Conservation (phyloP, 176 grass and related monocot species). For the Alloteropsis semialata region DNA sequence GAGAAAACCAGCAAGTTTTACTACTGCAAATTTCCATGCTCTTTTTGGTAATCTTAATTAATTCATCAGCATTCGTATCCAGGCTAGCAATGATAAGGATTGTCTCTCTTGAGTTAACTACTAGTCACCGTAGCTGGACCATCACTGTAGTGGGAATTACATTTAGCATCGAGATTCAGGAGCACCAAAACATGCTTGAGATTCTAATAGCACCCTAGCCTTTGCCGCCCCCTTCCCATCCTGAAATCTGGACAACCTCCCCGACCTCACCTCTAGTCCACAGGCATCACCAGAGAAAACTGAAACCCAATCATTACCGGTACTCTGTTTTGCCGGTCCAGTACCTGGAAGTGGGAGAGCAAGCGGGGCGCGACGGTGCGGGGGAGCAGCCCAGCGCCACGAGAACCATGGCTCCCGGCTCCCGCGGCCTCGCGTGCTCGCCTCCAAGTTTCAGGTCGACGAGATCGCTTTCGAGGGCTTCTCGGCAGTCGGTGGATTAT, state of each 20-base stretch:
- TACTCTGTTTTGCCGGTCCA: neutral
- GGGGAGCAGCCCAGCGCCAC: neutral
- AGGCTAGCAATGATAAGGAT: neutral
- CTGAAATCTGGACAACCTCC: neutral
- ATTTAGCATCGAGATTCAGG: neutral
- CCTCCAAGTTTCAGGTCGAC: neutral
- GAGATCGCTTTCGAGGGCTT: neutral
- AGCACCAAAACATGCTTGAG: neutral
- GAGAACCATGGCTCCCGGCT: conserved; percentile 22
- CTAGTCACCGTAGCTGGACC: neutral
- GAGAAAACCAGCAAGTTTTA: neutral
- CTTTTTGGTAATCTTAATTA: neutral
- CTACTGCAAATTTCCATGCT: neutral
- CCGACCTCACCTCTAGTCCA: neutral
- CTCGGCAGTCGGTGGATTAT: neutral
- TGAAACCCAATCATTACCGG: neutral
- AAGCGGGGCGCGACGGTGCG: neutral
- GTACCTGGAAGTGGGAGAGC: conserved; percentile 8
- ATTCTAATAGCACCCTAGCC: neutral
- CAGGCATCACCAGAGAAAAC: neutral
- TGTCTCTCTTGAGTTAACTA: neutral
- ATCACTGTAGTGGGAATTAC: neutral
- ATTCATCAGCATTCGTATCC: neutral
- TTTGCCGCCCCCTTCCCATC: neutral
- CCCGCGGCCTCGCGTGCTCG: neutral